Percentiles rank a stretch among this genome's conserved stretches.
phyloP scores from a whole-genome alignment of 2,329 filamentous ascomycete species.

The Fusarium sp. region DNA sequence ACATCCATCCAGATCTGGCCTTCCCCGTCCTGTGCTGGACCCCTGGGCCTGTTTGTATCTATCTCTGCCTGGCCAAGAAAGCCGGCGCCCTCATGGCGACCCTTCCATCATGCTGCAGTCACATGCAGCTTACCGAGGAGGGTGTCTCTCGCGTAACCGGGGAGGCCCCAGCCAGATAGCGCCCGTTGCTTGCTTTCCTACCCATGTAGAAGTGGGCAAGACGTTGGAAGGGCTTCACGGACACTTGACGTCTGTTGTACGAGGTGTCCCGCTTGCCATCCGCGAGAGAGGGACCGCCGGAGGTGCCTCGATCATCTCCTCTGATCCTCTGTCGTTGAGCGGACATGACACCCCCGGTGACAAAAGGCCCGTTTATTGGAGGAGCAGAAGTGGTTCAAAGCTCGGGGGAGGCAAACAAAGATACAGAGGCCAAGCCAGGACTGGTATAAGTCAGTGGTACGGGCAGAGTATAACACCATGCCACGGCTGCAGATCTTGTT shows the following conservation, averaged over 20 bases:
- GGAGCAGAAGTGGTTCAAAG: constrained; percentile 2
- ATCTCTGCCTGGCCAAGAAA: constrained; percentile 12
- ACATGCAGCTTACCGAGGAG: constrained; percentile 31
- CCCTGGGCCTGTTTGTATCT: constrained; percentile 29
- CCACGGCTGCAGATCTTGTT: constrained; percentile 35
- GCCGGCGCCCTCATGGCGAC: constrained; percentile 32
- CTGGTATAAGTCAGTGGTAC: constrained; percentile 46
- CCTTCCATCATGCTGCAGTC: constrained; percentile 30
- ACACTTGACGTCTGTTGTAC: constrained; percentile 46
- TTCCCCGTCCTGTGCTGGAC: constrained; percentile 8
- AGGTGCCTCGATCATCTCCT: constrained; percentile 31
- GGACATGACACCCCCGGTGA: constrained; percentile 28
- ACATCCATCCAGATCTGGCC: constrained; percentile 38
- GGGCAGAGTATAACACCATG: constrained; percentile 43
- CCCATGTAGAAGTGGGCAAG: constrained; percentile 13
- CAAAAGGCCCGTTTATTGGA: constrained; percentile 40
- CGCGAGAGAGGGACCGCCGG: constrained; percentile 26
- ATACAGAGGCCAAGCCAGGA: constrained; percentile 30
- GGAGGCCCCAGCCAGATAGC: constrained; percentile 27
- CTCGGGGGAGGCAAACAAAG: constrained; percentile 43
- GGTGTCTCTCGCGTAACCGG: constrained; percentile 28
- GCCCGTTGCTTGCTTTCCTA: constrained; percentile 14
- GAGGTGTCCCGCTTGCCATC: constrained; percentile 29
- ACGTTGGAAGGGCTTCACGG: constrained; percentile 31
- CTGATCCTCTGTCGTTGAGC: constrained; percentile 20